Evolutionary conservation across 2,329 filamentous ascomycete genomes (phyloP).

Genomic region (Aspergillus alliaceus): DNA sequence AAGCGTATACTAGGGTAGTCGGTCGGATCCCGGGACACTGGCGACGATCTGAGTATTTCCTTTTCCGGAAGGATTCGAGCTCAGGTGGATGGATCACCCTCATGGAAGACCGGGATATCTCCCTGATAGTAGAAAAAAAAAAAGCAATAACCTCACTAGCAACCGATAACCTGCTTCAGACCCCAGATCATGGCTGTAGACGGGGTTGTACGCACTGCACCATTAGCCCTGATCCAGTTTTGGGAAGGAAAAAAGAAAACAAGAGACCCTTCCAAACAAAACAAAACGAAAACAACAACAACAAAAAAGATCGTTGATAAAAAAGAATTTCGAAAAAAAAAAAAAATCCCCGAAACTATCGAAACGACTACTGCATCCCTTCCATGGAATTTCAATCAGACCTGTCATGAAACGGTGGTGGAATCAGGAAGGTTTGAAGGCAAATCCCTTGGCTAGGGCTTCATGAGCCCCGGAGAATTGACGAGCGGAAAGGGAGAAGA

Average conservation of each 20-base stretch:
- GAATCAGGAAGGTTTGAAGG: background rate
- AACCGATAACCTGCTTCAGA: background rate
- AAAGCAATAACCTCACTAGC: background rate
- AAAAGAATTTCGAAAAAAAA: background rate
- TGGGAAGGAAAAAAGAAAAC: background rate
- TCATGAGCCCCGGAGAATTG: background rate
- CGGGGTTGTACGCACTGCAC: background rate
- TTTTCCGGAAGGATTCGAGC: background rate
- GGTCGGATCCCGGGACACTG: background rate
- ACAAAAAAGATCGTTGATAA: too few species aligned
- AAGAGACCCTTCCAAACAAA: too few species aligned
- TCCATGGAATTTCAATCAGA: background rate
- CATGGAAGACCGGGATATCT: background rate
- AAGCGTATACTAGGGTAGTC: too few species aligned
- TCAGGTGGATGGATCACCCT: background rate
- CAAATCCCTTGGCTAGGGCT: background rate
- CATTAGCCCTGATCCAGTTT: background rate
- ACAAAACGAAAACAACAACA: background rate
- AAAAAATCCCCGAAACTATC: conserved; percentile 1
- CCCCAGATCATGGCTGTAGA: background rate
- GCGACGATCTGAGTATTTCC: background rate
- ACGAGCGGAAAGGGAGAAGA: background rate
- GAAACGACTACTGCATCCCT: conserved; percentile 1
- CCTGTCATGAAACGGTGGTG: conserved; percentile 1
- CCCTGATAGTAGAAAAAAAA: background rate